Evolutionary conservation across 352 stramenopile species (phyloP), one percentile per base, ranked within the genome.

Genomic region (Detonula confervacea): DNA sequence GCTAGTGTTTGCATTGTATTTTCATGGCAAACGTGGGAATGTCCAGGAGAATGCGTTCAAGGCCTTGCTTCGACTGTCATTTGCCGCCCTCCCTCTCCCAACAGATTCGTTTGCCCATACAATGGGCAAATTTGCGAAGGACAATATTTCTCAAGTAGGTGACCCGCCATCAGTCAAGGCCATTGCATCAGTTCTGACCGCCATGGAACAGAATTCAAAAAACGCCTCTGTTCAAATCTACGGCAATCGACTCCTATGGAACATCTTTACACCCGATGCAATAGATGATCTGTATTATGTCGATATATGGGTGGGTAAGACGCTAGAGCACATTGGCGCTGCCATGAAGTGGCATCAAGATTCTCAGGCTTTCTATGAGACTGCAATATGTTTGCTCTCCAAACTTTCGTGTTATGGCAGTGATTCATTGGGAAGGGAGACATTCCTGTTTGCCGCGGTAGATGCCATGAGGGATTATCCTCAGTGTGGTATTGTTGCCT

Each of bases 61-160:
- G 61, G 76, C 76, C 33, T 24, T 83, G n/a, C 65, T 62, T 55
- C 55, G 49, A 16, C 60, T 83, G 1, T 83, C 76, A 44, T 66
- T 52, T 11, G 76, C 63, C 47, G 71, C 42, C 44, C 64, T 75
- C n/a, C n/a, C n/a, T n/a, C n/a, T n/a, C n/a, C n/a, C n/a, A n/a
- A n/a, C n/a, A n/a, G n/a, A n/a, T n/a, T n/a, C n/a, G n/a, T n/a
- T n/a, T n/a, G n/a, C n/a, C n/a, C n/a, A n/a, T n/a, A n/a, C n/a
- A n/a, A n/a, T n/a, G n/a, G n/a, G n/a, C n/a, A n/a, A n/a, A n/a
- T n/a, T n/a, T n/a, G n/a, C n/a, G n/a, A n/a, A n/a, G 44, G 22
- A 16, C 51, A 52, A n/a, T 65, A 22, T 12, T 77, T 82, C 49
- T 42, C 49, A n/a, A 71, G 69, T 42, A 54, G 22, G 27, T 78